Evolutionary conservation across 805 yeast species (phyloP), one percentile per base, ranked within the genome.

Genomic region (Brettanomyces naardenensis): DNA sequence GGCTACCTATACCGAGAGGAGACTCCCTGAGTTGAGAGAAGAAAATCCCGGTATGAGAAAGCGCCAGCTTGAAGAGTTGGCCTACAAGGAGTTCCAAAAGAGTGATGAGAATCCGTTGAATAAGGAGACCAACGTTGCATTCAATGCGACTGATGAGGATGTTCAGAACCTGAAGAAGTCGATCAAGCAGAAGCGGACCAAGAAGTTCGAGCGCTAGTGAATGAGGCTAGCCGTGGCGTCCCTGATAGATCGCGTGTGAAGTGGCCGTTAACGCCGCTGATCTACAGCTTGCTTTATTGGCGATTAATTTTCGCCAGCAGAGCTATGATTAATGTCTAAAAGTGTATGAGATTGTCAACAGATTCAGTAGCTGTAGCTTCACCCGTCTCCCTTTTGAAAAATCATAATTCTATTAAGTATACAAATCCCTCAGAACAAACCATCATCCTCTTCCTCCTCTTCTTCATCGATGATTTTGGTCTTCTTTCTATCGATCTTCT

Each of bases 71-170:
- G 85, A 84, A 62, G 79, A 84, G 51, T 60, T 83, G 47, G 63
- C 80, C 25, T 76, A 67, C 61, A 84, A 83, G 64, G 95, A 85
- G 63, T 85, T 85, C 68, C 80, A 80, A 60, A 84, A 81, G 64
- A 69, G 80, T 33, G 77, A 78, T 14, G 87, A 81, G 51, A 85
- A 85, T 59, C 95, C 95, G 33, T 79, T 85, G 75, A 85, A 85
- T 65, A 88, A 80, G 61, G 78, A 67, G 38, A 78, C 83, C 25
- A 78, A 71, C 43, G 66, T 80, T 26, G 54, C 62, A 29, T 80
- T 66, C 64, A 79, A 85, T 52, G 87, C 94, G 13, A 64, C 65
- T 56, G 73, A 70, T 58, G 62, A 62, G 5, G 72, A 68, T 20
- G 71, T 80, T 35, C 68, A 68, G 51, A 49, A 58, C 5, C 44